These are phyloP conservation scores for Ophiostoma ips DNA, from an alignment of 2,329 filamentous ascomycete species.

Conservation along the genomic window DNA sequence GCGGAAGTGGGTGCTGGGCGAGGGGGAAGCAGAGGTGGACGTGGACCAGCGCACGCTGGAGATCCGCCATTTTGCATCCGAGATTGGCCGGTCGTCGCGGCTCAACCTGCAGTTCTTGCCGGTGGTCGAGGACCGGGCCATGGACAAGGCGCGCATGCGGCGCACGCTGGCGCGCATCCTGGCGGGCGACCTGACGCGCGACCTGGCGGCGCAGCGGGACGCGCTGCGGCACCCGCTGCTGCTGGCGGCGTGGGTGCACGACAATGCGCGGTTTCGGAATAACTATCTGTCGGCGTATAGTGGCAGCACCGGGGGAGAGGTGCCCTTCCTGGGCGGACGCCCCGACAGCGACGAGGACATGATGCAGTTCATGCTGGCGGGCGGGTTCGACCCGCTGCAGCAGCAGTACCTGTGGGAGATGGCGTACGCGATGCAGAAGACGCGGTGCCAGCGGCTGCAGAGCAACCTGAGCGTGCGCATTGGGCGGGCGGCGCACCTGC, in stretches of 20 bases:
- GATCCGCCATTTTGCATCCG: slow-evolving; percentile 34
- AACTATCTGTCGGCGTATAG: slow-evolving; percentile 21
- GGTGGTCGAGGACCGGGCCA: slow-evolving; percentile 48
- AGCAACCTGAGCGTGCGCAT: slow-evolving; percentile 47
- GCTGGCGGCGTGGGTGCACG: slow-evolving; percentile 40
- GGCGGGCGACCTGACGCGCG: slow-evolving; percentile 31
- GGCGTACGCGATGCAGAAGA: slow-evolving; percentile 31
- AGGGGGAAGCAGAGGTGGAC: slow-evolving; percentile 18
- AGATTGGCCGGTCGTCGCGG: slow-evolving; percentile 32
- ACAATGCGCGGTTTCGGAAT: slow-evolving; percentile 22
- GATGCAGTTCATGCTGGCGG: slow-evolving; percentile 40
- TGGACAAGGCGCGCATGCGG: slow-evolving; percentile 30
- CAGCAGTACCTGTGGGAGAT: slow-evolving; percentile 34
- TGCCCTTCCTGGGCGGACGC: slow-evolving; percentile 35
- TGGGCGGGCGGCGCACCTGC: slow-evolving; percentile 44
- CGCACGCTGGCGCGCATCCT: slow-evolving; percentile 35
- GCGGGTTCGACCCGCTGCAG: slow-evolving; percentile 41
- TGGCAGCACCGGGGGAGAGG: slow-evolving; percentile 19
- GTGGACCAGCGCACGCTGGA: slow-evolving; percentile 49
- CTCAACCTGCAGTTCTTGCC: slow-evolving; percentile 58
- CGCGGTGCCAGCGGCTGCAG: slow-evolving; percentile 39
- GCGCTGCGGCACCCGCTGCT: slow-evolving; percentile 35
- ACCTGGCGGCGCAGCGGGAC: slow-evolving; percentile 37
- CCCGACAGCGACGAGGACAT: slow-evolving; percentile 36
- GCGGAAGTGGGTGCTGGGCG: slow-evolving; percentile 43